These are phyloP conservation scores for Fusarium verticillioides DNA, from an alignment of 2,329 filamentous ascomycete species.

Conservation along the genomic window DNA sequence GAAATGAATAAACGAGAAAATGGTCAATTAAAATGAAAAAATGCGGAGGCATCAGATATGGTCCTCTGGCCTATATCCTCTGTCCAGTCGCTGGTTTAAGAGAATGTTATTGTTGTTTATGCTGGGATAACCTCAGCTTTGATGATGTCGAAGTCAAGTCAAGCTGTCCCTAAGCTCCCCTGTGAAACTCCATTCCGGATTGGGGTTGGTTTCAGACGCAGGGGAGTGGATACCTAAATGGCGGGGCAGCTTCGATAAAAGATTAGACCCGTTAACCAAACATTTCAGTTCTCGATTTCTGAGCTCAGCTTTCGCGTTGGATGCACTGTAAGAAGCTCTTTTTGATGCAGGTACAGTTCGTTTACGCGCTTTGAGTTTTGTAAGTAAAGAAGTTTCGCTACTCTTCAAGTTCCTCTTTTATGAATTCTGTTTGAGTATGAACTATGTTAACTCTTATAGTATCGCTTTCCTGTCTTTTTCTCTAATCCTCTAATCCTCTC, in stretches of 20 bases:
- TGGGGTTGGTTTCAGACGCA: conserved; percentile 39
- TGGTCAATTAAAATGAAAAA: neutral
- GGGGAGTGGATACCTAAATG: conserved; percentile 36
- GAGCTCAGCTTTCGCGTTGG: conserved; percentile 11
- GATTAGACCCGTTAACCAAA: conserved; percentile 36
- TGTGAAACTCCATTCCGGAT: conserved; percentile 40
- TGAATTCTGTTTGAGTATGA: neutral
- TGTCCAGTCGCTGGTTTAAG: conserved; percentile 10
- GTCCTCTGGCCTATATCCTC: conserved; percentile 12
- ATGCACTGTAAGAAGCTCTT: conserved; percentile 32
- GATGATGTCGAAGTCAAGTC: conserved; percentile 46
- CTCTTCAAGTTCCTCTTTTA: neutral
- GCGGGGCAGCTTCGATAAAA: conserved; percentile 42
- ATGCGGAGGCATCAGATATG: conserved; percentile 3
- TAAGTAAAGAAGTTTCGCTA: neutral
- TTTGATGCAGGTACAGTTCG: neutral
- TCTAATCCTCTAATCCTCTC: neutral
- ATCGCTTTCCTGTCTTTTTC: neutral
- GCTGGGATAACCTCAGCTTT: conserved; percentile 39
- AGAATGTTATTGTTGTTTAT: conserved; percentile 20
- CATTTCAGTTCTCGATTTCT: conserved; percentile 23
- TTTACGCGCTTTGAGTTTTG: neutral
- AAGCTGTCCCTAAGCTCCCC: conserved; percentile 45
- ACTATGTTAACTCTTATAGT: neutral
- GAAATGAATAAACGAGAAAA: conserved; percentile 6